Conservation (phyloP, 1,284 basidiomycete species). For the Naganishia sp. region DNA sequence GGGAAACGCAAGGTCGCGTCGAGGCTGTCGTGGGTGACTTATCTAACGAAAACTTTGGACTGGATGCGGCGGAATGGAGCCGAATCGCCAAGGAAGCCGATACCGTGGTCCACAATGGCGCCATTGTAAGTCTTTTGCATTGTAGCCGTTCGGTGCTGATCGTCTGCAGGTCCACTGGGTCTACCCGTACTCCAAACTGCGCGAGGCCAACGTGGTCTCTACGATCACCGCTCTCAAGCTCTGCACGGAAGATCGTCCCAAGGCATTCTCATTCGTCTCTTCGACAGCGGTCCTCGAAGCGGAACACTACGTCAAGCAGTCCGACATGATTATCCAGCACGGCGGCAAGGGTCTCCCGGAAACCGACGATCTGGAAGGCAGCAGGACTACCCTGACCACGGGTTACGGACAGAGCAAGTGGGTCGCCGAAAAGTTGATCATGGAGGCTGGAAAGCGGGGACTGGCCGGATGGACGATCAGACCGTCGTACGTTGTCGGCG, state of each 20-base stretch:
- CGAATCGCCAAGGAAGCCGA: slow-evolving; percentile 74
- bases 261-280: slow-evolving; percentile 86
- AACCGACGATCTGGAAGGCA: slow-evolving; percentile 86
- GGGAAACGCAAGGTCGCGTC: slow-evolving; percentile 70
- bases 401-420: slow-evolving; percentile 99
- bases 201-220: slow-evolving; percentile 85
- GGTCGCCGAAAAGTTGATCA: slow-evolving; percentile 93
- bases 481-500: slow-evolving; percentile 95
- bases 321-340: slow-evolving; percentile 65
- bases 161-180: slow-evolving; percentile 88
- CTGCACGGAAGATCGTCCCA: slow-evolving; percentile 70
- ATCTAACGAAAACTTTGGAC: slow-evolving; percentile 72
- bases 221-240: slow-evolving; percentile 83
- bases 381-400: slow-evolving; percentile 71
- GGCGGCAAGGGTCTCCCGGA: slow-evolving; percentile 75
- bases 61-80: slow-evolving; percentile 68
- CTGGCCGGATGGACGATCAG: slow-evolving; percentile 85
- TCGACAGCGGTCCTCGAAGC: slow-evolving; percentile 93
- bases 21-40: slow-evolving; percentile 90
- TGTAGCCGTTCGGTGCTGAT: slow-evolving; percentile 10
- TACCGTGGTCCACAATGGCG: slow-evolving; percentile 91
- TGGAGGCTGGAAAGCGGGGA: slow-evolving; percentile 85
- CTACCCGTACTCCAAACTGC: slow-evolving; percentile 92
- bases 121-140: slow-evolving; percentile 66
- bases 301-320: slow-evolving; percentile 83